A percentile compares a stretch with the other conserved stretches of the same genome.
Evolutionary conservation across 2,329 filamentous ascomycete species (phyloP).

Genomic region (Catunica adiposa): DNA sequence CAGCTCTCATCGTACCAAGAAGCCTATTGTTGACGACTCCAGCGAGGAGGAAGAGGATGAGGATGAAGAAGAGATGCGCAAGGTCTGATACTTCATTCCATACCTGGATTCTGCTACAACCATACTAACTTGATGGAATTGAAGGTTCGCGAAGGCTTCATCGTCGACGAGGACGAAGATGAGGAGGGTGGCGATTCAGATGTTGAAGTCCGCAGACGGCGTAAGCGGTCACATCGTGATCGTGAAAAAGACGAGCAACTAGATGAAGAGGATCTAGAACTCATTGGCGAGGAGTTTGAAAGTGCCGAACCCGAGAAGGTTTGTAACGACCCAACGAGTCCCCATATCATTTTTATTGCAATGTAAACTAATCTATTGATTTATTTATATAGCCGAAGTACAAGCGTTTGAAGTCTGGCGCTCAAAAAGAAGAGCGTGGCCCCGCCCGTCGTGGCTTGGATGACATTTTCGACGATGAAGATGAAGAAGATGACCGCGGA

Average conservation of each 20-base stretch:
- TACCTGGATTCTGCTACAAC: not conserved
- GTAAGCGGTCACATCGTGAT: slow-evolving; percentile 61
- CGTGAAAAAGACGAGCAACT: slow-evolving; percentile 75
- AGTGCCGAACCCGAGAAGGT: slow-evolving; percentile 56
- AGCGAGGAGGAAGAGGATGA: slow-evolving; percentile 88
- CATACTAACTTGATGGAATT: not conserved
- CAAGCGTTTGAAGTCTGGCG: slow-evolving; percentile 89
- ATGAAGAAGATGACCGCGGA: slow-evolving; percentile 38
- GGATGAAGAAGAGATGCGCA: slow-evolving; percentile 72
- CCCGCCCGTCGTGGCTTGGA: slow-evolving; percentile 57
- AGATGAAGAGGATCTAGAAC: slow-evolving; percentile 88
- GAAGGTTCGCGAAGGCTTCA: slow-evolving; percentile 85
- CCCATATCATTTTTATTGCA: not conserved
- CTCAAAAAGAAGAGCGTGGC: slow-evolving; percentile 51
- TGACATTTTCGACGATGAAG: slow-evolving; percentile 89
- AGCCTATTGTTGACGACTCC: slow-evolving; percentile 42
- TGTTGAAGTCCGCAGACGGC: slow-evolving; percentile 41
- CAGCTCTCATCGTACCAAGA: slow-evolving; percentile 1
- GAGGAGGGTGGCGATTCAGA: slow-evolving; percentile 54
- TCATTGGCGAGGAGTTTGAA: slow-evolving; percentile 66
- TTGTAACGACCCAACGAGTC: slow-evolving; percentile 20
- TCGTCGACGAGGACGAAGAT: slow-evolving; percentile 80
- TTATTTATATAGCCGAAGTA: slow-evolving; percentile 53
- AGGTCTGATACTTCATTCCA: slow-evolving; percentile 29
- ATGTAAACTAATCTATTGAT: not conserved